Conservation (phyloP, 768 basidiomycete genomes). For the Mycena venus region DNA sequence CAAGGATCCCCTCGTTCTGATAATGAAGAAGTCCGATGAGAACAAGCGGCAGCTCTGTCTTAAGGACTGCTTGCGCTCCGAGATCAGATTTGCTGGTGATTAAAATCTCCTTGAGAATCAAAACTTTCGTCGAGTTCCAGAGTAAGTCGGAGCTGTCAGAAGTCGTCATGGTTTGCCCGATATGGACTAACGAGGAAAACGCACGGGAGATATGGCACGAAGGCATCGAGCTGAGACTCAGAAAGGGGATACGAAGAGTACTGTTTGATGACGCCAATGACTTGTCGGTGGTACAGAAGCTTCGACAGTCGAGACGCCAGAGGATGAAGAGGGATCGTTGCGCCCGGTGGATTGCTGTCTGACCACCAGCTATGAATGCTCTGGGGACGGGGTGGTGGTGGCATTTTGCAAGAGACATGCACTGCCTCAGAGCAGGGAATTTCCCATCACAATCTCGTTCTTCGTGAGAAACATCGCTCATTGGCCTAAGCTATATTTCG, state of each 20-base stretch:
- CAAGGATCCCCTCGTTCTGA: background rate
- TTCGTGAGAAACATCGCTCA: no score
- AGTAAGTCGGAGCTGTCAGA: background rate
- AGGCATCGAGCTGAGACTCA: background rate
- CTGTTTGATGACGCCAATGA: background rate
- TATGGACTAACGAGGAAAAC: background rate
- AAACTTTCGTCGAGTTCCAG: background rate
- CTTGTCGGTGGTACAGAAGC: slow-evolving; percentile 1
- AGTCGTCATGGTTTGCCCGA: background rate
- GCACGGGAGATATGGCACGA: background rate
- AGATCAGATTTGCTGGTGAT: background rate
- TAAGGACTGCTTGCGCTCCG: background rate
- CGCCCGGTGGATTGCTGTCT: background rate
- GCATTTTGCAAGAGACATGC: background rate
- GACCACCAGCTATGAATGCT: slow-evolving; percentile 3
- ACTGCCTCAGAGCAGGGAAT: background rate
- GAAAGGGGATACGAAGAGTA: background rate
- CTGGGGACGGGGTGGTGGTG: background rate
- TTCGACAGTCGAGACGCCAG: background rate
- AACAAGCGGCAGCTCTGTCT: background rate
- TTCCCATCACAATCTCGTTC: no score
- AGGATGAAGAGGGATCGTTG: background rate
- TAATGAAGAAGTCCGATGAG: background rate
- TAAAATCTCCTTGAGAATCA: background rate
- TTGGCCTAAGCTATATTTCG: no score